Evolutionary conservation across 192 early-diverging fungal genomes (phyloP).

Genomic region (Gamsiella multidivaricata): DNA sequence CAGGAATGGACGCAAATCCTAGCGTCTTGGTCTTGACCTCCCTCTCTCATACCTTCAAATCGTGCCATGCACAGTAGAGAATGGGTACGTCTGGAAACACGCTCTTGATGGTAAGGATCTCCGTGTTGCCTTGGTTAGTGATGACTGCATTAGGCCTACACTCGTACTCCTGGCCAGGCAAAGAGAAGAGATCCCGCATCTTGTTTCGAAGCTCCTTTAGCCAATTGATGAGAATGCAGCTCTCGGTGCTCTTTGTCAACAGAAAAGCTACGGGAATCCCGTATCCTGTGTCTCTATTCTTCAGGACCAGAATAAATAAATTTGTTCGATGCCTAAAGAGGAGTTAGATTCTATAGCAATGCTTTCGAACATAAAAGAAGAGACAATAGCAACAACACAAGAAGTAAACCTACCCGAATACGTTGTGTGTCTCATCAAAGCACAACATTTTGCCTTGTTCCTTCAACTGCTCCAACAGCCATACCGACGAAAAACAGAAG

Average conservation of each 20-base stretch:
- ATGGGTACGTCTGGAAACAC: constrained; percentile 7
- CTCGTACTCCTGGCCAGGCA: neutral
- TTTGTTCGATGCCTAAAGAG: constrained; percentile 9
- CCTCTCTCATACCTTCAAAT: constrained; percentile 12
- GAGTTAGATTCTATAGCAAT: neutral
- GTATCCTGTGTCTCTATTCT: constrained; percentile 27
- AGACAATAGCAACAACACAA: neutral
- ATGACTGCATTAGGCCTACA: constrained; percentile 4
- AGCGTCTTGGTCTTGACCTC: neutral
- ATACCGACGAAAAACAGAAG: constrained; percentile 6
- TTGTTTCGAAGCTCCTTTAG: neutral
- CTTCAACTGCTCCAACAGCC: constrained; percentile 5
- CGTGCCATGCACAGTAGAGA: constrained; percentile 17
- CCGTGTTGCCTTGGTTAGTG: constrained; percentile 16
- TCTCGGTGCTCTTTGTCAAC: neutral
- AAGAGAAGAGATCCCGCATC: constrained; percentile 17
- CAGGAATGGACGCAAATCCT: neutral
- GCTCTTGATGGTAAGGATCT: constrained; percentile 4
- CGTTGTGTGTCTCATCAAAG: constrained; percentile 23
- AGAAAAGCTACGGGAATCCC: constrained; percentile 25
- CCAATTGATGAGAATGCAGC: neutral
- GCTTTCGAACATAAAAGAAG: neutral
- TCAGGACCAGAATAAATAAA: constrained; percentile 15
- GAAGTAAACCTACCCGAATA: constrained; percentile 15
- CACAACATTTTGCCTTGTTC: neutral